phyloP scores from a whole-genome alignment of 257 asterid species.

The Paulownia fortunei region DNA sequence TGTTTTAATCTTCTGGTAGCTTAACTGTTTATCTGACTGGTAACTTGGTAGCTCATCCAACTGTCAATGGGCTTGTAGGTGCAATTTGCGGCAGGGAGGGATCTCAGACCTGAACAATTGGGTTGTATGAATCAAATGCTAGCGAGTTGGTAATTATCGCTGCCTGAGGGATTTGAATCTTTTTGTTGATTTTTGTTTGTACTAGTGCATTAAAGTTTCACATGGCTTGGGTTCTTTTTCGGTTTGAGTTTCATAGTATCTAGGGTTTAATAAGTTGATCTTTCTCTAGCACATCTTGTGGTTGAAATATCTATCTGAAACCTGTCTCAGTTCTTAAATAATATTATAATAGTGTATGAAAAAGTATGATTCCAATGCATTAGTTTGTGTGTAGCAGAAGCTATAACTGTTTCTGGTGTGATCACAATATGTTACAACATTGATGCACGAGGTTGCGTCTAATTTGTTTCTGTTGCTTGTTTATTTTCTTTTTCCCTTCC shows the following conservation, averaged over 20 bases:
- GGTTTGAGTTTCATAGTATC: background rate
- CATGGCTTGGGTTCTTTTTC: background rate
- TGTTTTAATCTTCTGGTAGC: slow-evolving; percentile 12
- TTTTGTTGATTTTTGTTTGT: slow-evolving; percentile 9
- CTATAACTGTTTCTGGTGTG: slow-evolving; percentile 14
- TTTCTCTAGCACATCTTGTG: slow-evolving; percentile 18
- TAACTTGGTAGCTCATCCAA: slow-evolving; percentile 27
- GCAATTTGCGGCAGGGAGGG: slow-evolving; percentile 98
- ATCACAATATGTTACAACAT: background rate
- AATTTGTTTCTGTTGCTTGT: background rate
- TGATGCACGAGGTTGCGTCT: background rate
- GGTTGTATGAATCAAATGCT: slow-evolving; percentile 76
- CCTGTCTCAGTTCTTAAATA: background rate
- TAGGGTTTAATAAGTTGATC: slow-evolving; percentile 12
- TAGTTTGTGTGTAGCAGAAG: slow-evolving; percentile 1
- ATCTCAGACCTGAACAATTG: slow-evolving; percentile 89
- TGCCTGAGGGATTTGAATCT: background rate
- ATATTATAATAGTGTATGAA: background rate
- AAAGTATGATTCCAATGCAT: background rate
- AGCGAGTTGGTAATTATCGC: slow-evolving; percentile 63
- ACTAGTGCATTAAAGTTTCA: slow-evolving; percentile 11
- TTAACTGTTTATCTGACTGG: slow-evolving; percentile 6
- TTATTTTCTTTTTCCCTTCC: background rate
- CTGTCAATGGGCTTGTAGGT: slow-evolving; percentile 58
- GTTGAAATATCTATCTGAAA: slow-evolving; percentile 11